Evolutionary conservation across 345 rosid genomes (phyloP).

Genomic region (Ailanthus altissimus): DNA sequence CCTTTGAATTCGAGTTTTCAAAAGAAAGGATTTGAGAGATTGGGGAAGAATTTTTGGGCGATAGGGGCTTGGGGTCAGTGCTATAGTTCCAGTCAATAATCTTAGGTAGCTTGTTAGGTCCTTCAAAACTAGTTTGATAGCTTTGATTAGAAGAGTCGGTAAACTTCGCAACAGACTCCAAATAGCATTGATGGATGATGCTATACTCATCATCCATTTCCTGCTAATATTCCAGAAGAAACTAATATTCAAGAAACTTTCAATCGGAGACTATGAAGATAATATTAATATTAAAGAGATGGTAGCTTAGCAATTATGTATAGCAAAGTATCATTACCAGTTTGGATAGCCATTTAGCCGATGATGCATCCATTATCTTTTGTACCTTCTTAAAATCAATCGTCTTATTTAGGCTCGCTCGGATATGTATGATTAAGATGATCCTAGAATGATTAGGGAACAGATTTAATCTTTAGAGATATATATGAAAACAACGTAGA

Average conservation of each 20-base stretch:
- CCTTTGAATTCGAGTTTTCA: too few relatives aligned
- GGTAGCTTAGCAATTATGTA: background rate
- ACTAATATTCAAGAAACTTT: too few relatives aligned
- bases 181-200: constrained; percentile 41
- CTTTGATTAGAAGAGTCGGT: constrained; percentile 25
- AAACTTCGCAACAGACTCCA: constrained; percentile 35
- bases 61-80: constrained; percentile 20
- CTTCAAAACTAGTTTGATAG: constrained; percentile 17
- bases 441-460: too few relatives aligned
- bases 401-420: background rate
- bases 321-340: too few relatives aligned
- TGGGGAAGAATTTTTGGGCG: constrained; percentile 21
- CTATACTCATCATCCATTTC: constrained; percentile 49
- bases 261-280: too few relatives aligned
- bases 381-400: too few relatives aligned
- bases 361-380: constrained; percentile 36
- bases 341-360: constrained; percentile 53
- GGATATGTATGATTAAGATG: background rate
- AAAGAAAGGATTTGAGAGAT: constrained; percentile 35
- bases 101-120: constrained; percentile 34
- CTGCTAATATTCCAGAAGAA: constrained; percentile 20
- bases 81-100: constrained; percentile 32
- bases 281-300: background rate
- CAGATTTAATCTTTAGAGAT: too few relatives aligned
- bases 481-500: too few relatives aligned